phyloP scores from a whole-genome alignment of 169 alveolate species.

The Cyclospora cayetanensis region DNA sequence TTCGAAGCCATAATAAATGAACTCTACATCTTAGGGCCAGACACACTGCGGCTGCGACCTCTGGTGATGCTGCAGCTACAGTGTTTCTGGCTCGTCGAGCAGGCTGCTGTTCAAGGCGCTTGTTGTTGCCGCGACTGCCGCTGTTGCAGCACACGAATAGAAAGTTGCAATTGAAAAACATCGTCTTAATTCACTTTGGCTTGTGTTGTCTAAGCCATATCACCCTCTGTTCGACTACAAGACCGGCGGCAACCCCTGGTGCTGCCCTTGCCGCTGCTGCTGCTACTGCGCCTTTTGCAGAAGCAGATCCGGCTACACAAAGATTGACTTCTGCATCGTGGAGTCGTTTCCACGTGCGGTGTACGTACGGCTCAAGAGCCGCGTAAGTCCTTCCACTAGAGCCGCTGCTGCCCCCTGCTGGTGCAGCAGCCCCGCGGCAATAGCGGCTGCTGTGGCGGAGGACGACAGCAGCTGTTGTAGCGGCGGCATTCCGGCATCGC shows the following conservation, averaged over 20 bases:
- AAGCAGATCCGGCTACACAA: not conserved
- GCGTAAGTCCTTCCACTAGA: not conserved
- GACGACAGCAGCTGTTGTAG: not conserved
- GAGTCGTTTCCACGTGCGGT: not conserved
- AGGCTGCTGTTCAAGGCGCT: not conserved
- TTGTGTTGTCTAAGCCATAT: not conserved
- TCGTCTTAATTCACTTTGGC: not conserved
- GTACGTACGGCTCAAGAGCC: not conserved
- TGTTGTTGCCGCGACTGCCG: not conserved
- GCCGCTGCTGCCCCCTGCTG: not conserved
- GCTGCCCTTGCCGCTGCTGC: constrained; percentile 9
- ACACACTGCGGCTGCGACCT: not conserved
- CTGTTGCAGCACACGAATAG: not conserved
- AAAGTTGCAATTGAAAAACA: not conserved
- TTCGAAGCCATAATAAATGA: not conserved
- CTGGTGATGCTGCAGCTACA: not conserved
- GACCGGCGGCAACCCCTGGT: not conserved
- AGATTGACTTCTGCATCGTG: not conserved
- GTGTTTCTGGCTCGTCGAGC: constrained; percentile 11
- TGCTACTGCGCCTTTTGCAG: not conserved
- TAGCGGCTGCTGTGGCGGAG: not conserved
- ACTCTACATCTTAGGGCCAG: not conserved
- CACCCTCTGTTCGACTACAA: not conserved
- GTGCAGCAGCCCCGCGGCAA: constrained; percentile 7
- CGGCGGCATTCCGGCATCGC: not conserved